These are phyloP conservation scores for Paragyromitra xinjiangensis DNA, from an alignment of 495 filamentous ascomycete genomes.

Conservation along the genomic window DNA sequence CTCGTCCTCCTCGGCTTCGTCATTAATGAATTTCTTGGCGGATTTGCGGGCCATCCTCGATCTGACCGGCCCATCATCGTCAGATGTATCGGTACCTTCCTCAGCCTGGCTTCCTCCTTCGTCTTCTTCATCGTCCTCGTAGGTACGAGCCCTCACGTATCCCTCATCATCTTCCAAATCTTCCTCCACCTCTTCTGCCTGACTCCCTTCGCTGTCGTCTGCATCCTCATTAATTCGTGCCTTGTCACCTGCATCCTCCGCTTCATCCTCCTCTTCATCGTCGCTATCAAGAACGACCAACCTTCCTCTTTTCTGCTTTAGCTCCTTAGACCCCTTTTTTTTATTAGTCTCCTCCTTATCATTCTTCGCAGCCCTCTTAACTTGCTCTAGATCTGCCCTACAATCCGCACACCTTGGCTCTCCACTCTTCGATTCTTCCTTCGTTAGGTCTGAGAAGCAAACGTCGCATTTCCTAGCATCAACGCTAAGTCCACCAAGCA, in stretches of 20 bases:
- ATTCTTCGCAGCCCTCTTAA: constrained; percentile 53
- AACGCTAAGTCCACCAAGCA: constrained; percentile 84
- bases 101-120: constrained; percentile 52
- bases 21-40: constrained; percentile 43
- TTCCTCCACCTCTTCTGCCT: constrained; percentile 58
- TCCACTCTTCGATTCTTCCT: constrained; percentile 66
- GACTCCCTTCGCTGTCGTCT: constrained; percentile 58
- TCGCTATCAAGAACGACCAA: constrained; percentile 61
- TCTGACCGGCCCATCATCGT: constrained; percentile 57
- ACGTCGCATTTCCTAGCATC: constrained; percentile 86
- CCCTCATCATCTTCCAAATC: constrained; percentile 63
- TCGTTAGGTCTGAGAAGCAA: constrained; percentile 76
- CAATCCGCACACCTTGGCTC: constrained; percentile 76
- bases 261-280: constrained; percentile 62
- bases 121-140: constrained; percentile 43
- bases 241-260: constrained; percentile 25
- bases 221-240: constrained; percentile 57
- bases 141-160: constrained; percentile 47
- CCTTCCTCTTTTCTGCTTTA: constrained; percentile 58
- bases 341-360: constrained; percentile 57
- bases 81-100: constrained; percentile 58
- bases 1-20: constrained; percentile 52
- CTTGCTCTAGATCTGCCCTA: constrained; percentile 67
- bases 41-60: constrained; percentile 53
- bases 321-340: constrained; percentile 45